Percentiles rank a stretch among this genome's conserved stretches.
These are phyloP conservation scores for Gnomoniopsis smithogilvyi DNA, from an alignment of 2,329 filamentous ascomycete species.

Conservation along the genomic window DNA sequence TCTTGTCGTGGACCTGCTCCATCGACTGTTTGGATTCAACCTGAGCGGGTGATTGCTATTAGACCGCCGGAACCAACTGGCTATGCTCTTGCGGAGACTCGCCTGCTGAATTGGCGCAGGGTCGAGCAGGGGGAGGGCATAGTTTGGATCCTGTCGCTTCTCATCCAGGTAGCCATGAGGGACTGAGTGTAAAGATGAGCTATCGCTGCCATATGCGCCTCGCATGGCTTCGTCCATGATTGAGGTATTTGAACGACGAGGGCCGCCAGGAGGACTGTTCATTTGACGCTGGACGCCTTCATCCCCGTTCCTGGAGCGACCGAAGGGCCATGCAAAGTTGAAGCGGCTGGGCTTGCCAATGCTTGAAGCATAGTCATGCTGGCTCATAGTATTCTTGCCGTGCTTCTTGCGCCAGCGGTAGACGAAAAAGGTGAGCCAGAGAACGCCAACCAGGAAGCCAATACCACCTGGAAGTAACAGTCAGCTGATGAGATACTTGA, in stretches of 20 bases:
- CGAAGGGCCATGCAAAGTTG: neutral
- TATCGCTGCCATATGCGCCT: conserved; percentile 3
- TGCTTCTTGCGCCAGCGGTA: conserved; percentile 6
- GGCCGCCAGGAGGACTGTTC: neutral
- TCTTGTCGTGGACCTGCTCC: neutral
- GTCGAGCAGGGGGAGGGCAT: conserved; percentile 2
- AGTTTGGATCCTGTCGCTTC: conserved; percentile 9
- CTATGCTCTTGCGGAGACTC: conserved; percentile 9
- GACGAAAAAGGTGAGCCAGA: conserved; percentile 10
- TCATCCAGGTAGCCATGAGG: conserved; percentile 12
- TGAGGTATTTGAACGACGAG: neutral
- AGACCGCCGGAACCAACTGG: conserved; percentile 14
- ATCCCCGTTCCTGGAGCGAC: neutral
- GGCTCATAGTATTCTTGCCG: neutral
- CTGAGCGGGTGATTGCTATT: conserved; percentile 9
- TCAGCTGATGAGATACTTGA: neutral
- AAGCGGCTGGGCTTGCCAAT: neutral
- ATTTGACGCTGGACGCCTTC: neutral
- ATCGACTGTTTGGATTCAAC: conserved; percentile 2
- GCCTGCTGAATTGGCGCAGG: conserved; percentile 8
- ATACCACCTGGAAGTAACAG: conserved; percentile 5
- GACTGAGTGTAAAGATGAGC: neutral
- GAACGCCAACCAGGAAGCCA: conserved; percentile 7
- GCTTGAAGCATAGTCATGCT: neutral
- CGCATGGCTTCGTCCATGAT: conserved; percentile 6